Evolutionary conservation across 306 rosid genomes (phyloP), one percentile per base, ranked within the genome.

Genomic region (Echinosophora koreensis): DNA sequence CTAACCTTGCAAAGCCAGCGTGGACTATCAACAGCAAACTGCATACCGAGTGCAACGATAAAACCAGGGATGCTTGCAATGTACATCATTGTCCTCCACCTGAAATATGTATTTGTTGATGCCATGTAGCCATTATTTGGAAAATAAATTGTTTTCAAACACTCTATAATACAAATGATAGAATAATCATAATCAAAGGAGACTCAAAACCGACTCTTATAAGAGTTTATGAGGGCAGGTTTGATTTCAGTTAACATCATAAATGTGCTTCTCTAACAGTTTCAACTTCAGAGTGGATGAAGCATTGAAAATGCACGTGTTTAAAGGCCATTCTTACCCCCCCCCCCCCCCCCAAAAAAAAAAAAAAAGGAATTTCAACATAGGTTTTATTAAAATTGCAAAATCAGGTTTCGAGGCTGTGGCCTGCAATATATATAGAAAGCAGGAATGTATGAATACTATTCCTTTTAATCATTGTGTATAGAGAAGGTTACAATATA

Each of bases 71-170:
- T 59, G 76, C 96, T 89, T 76, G 98, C 97, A 71, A 88, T 82
- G 73, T 91, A 93, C 37, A 93, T 80, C 90, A 93, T 87, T 57
- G 89, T 83, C 87, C 98, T 90, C 98, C 98, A 93, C 98, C 98
- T 93, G 89, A 80, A 81, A 83, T 52, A 66, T 46, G 68, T 30
- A 57, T 38, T 38, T 80, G 59, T 69, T 66, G 58, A 38, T 71
- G 6, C 44, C 50, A 27, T 27, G 34, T 59, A 67, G 41, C 32
- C 66, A 42, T 51, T 83, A 67, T 73, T 67, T 32, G 41, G 63
- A 66, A 78, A 73, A 44, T 49, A 60, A 59, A 13, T 54, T 12
- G 18, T n/a, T 66, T 73, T 41, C 12, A 51, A 66, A 57, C 47
- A 56, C 64, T 39, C 9, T 5, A 38, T 27, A 11, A n/a, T 10